Evolutionary conservation across 2,329 filamentous ascomycete species (phyloP).

Genomic region (Sarocladiaceae sp.): DNA sequence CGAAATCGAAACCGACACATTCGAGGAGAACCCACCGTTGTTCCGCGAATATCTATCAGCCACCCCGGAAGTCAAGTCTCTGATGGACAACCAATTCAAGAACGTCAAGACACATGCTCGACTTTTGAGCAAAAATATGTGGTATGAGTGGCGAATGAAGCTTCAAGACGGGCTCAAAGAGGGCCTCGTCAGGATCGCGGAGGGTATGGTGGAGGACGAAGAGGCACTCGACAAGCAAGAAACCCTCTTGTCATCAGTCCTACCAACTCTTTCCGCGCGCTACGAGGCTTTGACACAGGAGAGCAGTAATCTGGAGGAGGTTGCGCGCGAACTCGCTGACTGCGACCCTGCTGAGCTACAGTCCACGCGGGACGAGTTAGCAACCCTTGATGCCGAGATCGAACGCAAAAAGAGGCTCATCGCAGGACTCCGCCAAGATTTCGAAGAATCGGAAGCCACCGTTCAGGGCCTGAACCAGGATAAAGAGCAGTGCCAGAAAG

Average conservation of each 20-base stretch:
- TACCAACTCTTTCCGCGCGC: slow-evolving; percentile 59
- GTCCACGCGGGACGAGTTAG: slow-evolving; percentile 62
- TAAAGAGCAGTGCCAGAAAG: slow-evolving; percentile 63
- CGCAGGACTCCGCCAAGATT: slow-evolving; percentile 57
- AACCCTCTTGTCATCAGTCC: slow-evolving; percentile 55
- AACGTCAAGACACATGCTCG: slow-evolving; percentile 93
- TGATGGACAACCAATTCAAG: slow-evolving; percentile 97
- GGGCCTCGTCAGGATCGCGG: slow-evolving; percentile 67
- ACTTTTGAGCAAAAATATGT: slow-evolving; percentile 87
- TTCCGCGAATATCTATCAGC: slow-evolving; percentile 90
- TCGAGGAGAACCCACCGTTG: slow-evolving; percentile 82
- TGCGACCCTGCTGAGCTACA: slow-evolving; percentile 77
- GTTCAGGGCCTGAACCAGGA: slow-evolving; percentile 57
- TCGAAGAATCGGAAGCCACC: slow-evolving; percentile 58
- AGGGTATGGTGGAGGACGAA: slow-evolving; percentile 72
- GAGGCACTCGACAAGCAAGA: slow-evolving; percentile 61
- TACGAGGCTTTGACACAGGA: slow-evolving; percentile 58
- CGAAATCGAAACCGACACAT: slow-evolving; percentile 83
- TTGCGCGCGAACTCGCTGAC: slow-evolving; percentile 68
- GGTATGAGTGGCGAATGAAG: slow-evolving; percentile 97
- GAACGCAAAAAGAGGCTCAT: slow-evolving; percentile 63
- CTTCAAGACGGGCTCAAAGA: slow-evolving; percentile 74
- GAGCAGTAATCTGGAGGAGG: slow-evolving; percentile 59
- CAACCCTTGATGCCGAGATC: slow-evolving; percentile 59
- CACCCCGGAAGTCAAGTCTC: slow-evolving; percentile 69